Conservation (phyloP, 192 early-diverging fungal species). For the Chytriomyces sp. region DNA sequence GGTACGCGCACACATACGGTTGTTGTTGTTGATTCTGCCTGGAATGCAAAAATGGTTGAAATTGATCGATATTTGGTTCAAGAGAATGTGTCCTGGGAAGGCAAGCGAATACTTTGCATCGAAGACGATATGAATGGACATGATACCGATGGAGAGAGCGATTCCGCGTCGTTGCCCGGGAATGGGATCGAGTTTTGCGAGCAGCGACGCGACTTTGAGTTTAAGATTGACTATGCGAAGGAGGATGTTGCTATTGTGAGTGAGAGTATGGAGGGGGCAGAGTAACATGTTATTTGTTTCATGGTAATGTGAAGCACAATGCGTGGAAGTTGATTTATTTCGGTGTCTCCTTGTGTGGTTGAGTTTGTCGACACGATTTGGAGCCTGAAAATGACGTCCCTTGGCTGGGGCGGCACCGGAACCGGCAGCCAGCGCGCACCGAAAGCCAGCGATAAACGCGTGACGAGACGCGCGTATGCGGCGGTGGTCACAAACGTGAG, state of each 20-base stretch:
- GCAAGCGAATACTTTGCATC: background rate
- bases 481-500: too few species aligned
- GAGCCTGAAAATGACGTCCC: too few species aligned
- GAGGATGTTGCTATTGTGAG: background rate
- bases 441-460: too few species aligned
- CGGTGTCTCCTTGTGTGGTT: too few species aligned
- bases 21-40: constrained; percentile 30
- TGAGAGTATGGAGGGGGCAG: too few species aligned
- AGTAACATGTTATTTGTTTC: too few species aligned
- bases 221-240: background rate
- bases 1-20: constrained; percentile 42
- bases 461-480: too few species aligned
- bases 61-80: constrained; percentile 21
- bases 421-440: too few species aligned
- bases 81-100: background rate
- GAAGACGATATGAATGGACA: background rate
- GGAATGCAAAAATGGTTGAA: constrained; percentile 29
- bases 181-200: background rate
- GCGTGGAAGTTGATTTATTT: too few species aligned
- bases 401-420: too few species aligned
- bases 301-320: too few species aligned
- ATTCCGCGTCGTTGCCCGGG: background rate
- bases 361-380: too few species aligned
- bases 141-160: background rate
- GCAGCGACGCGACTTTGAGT: background rate